Conservation (phyloP, 1,284 basidiomycete species). For the Puccinia hordei region DNA sequence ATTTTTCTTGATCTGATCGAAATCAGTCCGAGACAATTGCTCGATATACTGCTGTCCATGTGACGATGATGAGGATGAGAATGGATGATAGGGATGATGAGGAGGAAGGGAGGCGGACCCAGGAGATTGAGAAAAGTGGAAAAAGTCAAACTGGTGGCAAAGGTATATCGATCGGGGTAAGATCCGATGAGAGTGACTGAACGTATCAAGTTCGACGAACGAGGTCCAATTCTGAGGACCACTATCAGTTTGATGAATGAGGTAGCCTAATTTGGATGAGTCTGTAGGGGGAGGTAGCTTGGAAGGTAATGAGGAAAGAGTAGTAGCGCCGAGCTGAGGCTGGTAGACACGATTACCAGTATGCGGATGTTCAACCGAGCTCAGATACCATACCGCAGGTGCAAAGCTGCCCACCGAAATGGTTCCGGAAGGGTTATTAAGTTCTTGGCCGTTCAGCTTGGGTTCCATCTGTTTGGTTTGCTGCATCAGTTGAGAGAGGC, state of each 20-base stretch:
- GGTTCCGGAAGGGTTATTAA: background rate
- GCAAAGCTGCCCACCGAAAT: conserved; percentile 1
- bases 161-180: conserved; percentile 48
- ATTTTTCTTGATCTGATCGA: conserved; percentile 18
- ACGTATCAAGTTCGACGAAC: conserved; percentile 45
- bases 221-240: conserved; percentile 39
- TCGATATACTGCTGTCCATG: background rate
- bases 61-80: too few species aligned
- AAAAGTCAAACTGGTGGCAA: conserved; percentile 48
- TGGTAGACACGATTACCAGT: conserved; percentile 9
- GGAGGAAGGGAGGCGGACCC: background rate
- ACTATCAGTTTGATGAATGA: background rate
- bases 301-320: background rate
- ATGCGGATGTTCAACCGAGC: background rate
- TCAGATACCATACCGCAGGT: conserved; percentile 27
- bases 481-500: conserved; percentile 47
- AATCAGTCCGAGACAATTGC: background rate
- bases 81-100: conserved; percentile 12
- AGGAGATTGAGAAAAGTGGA: background rate
- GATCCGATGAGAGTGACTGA: conserved; percentile 39
- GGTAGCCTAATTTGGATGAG: background rate
- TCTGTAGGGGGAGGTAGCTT: background rate
- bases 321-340: background rate
- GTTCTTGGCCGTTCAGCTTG: conserved; percentile 4
- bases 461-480: conserved; percentile 22